Evolutionary conservation across 164 flowering plant species (phyloP), one percentile per base, ranked within the genome.

Genomic region (Piper betle): DNA sequence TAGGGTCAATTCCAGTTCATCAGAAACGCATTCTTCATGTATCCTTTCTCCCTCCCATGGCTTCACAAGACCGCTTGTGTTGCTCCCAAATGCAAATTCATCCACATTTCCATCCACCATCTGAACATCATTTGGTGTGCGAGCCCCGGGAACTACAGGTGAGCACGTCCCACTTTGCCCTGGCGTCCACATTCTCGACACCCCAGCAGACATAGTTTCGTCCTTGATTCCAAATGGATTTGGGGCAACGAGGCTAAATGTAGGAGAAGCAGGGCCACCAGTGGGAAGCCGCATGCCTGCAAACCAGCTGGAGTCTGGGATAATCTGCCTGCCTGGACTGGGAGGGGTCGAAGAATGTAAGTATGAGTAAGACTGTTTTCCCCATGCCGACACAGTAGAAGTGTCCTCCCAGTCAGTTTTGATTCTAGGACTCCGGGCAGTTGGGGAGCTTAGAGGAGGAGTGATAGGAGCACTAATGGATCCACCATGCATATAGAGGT

Each of bases 41-140:
- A 92, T 92, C 69, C 87, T 84, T 74, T 92, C 98, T 59, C 98
- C 98, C 68, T 92, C 93, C 98, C 98, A 92, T 10, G 98, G 79
- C 74, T 89, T 92, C 66, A 92, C 96, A 20, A 88, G 43, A 12
- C 88, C 91, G 13, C 67, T 71, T 38, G 62, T 55, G 59, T 77
- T 81, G 67, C 80, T 78, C 2, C 96, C 91, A 69, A 92, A 92
- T 37, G 98, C 98, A 81, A 92, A 92, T 71, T 92, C 98, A 38
- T 86, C 80, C 5, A 96, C 79, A 10, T 79, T 79, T 9, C 74
- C 82, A 66, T 87, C 95, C 1, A 85, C 62, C 94, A 86, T 89
- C 10, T 92, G 91, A 61, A 92, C 78, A 78, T 92, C 98, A 37
- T 80, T 79, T 11, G 70, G 82, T 66, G 81, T 89, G 46, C 71